phyloP scores from a whole-genome alignment of 2,329 filamentous ascomycete species.

The Alternaria brassicae region DNA sequence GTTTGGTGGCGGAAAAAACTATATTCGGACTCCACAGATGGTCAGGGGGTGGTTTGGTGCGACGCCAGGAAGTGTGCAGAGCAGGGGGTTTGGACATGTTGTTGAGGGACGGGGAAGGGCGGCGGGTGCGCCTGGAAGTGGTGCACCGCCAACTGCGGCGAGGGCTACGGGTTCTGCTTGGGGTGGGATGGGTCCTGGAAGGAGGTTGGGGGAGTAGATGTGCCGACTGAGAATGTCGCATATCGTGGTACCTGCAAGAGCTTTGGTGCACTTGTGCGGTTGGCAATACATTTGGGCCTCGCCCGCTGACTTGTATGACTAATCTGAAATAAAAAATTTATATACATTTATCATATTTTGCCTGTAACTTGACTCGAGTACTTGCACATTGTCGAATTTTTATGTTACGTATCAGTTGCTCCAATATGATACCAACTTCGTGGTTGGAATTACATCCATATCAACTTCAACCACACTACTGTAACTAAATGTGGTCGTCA shows the following conservation, averaged over 20 bases:
- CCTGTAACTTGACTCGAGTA: background rate
- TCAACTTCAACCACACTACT: too few species aligned
- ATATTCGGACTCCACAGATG: constrained; percentile 75
- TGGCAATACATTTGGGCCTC: background rate
- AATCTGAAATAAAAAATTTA: background rate
- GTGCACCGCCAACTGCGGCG: constrained; percentile 23
- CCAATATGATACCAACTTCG: too few species aligned
- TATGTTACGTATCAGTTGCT: too few species aligned
- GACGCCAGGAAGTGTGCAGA: constrained; percentile 51
- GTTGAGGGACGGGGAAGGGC: constrained; percentile 49
- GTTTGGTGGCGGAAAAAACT: constrained; percentile 82
- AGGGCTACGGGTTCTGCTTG: constrained; percentile 37
- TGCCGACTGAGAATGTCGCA: constrained; percentile 11
- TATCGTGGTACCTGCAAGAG: background rate
- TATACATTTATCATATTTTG: background rate
- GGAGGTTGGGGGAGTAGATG: constrained; percentile 36
- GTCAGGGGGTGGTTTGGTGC: constrained; percentile 71
- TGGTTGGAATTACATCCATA: too few species aligned
- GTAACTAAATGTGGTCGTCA: too few species aligned
- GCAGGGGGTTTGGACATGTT: constrained; percentile 69
- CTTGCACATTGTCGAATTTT: background rate
- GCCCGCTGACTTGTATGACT: background rate
- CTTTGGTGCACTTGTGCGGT: background rate
- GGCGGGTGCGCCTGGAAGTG: constrained; percentile 22
- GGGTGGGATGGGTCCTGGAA: constrained; percentile 40